Evolutionary conservation across 2,329 filamentous ascomycete genomes (phyloP), one percentile per base, ranked within the genome.

Genomic region (Lachnellula cervina): DNA sequence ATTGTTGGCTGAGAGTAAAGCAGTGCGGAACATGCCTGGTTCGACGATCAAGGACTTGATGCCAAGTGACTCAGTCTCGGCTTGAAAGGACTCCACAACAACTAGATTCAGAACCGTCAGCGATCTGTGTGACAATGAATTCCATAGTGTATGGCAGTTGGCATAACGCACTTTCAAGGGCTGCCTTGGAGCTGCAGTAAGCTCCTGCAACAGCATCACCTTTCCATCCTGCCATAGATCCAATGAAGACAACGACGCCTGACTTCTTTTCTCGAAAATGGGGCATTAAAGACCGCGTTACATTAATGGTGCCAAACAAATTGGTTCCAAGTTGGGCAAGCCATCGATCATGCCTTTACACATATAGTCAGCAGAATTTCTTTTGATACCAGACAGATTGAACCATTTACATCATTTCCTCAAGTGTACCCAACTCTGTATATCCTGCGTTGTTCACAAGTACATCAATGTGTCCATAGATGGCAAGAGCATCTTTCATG

Each of bases 261-360:
- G 70, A 66, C 2, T 66, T 58, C 4, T 70, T 72, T 7, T 65
- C 62, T 23, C 79, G 74, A 62, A 83, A 71, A 34, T 73, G 68
- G 0, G 79, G 78, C 0, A 81, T 64, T 8, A 77, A 71, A 0
- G 78, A 76, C 5, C 76, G 74, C 28, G 75, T 72, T 0, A 79
- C 72, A 55, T 77, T 78, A 45, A 80, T 67, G 9, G 71, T 66
- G 3, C 79, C 80, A 58, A 82, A 78, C 42, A 83, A 77, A 55
- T 83, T 83, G 28, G 78, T 79, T 63, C 77, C 72, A 66, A 80
- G 80, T 37, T 61, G 52, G 5, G 46, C 11, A 11, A 57, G 23
- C 7, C 35, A 57, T 2, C 49, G 34, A 45, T 63, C 59, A 4
- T 40, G 51, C 6, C 56, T 62, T 28, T n/a, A 5, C 14, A 8